Evolutionary conservation across 352 stramenopile species (phyloP).

Genomic region (Phytophthora pluvialis): DNA sequence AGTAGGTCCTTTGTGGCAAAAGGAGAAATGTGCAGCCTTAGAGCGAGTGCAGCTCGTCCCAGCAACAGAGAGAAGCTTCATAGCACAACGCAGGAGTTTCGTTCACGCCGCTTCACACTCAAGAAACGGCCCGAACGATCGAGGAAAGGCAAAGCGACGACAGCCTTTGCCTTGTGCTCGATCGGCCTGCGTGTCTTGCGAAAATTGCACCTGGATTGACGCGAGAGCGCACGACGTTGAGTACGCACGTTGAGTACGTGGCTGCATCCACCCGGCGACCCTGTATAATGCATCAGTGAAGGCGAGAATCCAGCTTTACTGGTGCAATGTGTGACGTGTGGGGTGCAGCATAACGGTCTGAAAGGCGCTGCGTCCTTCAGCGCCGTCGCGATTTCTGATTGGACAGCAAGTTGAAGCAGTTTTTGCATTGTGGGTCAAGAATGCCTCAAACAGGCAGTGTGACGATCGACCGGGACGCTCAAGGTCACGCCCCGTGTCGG

Average conservation of each 20-base stretch:
- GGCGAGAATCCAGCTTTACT: conserved; percentile 9
- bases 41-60: not conserved
- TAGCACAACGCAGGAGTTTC: conserved; percentile 16
- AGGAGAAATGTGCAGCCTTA: conserved; percentile 30
- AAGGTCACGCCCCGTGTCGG: no score
- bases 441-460: not conserved
- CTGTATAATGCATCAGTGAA: not conserved
- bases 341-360: conserved; percentile 2
- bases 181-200: not conserved
- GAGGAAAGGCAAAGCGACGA: conserved; percentile 29
- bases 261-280: not conserved
- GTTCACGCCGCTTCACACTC: conserved; percentile 7
- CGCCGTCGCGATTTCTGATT: not conserved
- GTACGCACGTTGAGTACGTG: not conserved
- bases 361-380: not conserved
- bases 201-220: conserved; percentile 9
- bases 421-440: not conserved
- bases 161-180: not conserved
- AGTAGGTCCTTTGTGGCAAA: conserved; percentile 36
- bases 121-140: conserved; percentile 22
- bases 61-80: not conserved
- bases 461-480: not conserved
- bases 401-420: conserved; percentile 7
- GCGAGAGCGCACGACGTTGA: not conserved
- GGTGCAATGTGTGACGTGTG: not conserved